Percentiles rank a stretch among this genome's conserved stretches.
Evolutionary conservation across 2,329 filamentous ascomycete genomes (phyloP).

Genomic region (Anthostomella pinea): DNA sequence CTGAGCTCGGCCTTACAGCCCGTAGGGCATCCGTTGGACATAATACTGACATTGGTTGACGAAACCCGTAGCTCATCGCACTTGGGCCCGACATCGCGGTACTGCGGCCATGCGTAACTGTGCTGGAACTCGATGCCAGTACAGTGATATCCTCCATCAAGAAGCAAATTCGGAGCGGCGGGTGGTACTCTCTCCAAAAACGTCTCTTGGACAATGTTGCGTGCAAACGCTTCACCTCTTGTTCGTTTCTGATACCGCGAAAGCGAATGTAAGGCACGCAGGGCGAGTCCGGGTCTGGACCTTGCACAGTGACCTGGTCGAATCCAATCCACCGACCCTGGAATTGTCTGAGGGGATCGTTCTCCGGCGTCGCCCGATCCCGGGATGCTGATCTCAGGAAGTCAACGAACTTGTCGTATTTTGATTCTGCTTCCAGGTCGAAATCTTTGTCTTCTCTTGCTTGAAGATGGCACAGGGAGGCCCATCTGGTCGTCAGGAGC

Average conservation of each 20-base stretch:
- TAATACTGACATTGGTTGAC: too few relatives aligned
- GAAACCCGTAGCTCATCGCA: too few relatives aligned
- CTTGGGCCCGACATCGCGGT: too few relatives aligned
- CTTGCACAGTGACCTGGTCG: background rate
- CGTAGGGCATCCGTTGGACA: too few relatives aligned
- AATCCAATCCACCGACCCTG: background rate
- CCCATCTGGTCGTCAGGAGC: background rate
- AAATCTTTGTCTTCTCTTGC: background rate
- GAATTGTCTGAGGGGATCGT: background rate
- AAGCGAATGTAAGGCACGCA: background rate
- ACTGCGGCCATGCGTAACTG: too few relatives aligned
- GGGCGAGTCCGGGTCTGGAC: background rate
- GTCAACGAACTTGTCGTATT: background rate
- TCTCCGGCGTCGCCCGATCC: background rate
- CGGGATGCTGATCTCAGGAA: background rate
- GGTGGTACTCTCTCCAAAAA: background rate
- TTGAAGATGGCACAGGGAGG: background rate
- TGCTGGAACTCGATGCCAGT: too few relatives aligned
- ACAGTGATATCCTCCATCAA: background rate
- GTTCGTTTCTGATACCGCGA: background rate
- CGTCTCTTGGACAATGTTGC: background rate
- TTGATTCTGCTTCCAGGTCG: background rate
- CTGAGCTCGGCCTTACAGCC: too few relatives aligned
- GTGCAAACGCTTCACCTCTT: background rate
- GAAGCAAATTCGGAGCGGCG: background rate